Evolutionary conservation across 2,329 filamentous ascomycete species (phyloP).

Genomic region (Orbilia javanica): DNA sequence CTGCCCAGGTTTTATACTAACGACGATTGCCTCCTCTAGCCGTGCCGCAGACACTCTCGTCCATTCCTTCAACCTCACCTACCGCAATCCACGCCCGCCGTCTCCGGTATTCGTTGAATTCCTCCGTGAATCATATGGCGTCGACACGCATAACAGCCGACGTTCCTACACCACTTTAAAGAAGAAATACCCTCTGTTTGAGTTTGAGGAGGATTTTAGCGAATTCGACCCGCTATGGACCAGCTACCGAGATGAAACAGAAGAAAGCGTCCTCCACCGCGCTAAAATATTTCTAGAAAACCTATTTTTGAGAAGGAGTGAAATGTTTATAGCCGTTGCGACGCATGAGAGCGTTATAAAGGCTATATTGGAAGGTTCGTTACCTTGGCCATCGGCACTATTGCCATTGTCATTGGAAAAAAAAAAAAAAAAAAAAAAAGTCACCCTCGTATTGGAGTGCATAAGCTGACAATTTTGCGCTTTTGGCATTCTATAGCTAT

Average conservation of each 20-base stretch:
- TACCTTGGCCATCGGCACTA: neutral
- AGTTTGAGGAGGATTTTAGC: conserved; percentile 53
- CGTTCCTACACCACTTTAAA: conserved; percentile 49
- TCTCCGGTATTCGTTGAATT: conserved; percentile 54
- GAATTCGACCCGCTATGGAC: conserved; percentile 54
- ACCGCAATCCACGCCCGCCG: conserved; percentile 31
- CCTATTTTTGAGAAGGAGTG: conserved; percentile 39
- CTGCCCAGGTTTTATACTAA: neutral
- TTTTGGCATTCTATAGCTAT: conserved; percentile 42
- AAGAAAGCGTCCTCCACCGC: conserved; percentile 40
- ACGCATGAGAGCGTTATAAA: conserved; percentile 53
- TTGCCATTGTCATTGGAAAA: no score
- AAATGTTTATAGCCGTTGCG: conserved; percentile 41
- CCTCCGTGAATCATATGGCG: conserved; percentile 55
- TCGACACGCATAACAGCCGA: conserved; percentile 53
- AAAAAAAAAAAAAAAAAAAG: no score
- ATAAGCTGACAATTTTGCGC: conserved; percentile 26
- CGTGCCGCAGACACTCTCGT: conserved; percentile 54
- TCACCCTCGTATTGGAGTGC: neutral
- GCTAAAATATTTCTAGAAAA: conserved; percentile 57
- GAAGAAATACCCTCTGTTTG: conserved; percentile 52
- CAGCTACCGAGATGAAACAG: conserved; percentile 49
- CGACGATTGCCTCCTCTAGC: neutral
- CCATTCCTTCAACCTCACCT: conserved; percentile 48
- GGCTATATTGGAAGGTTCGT: conserved; percentile 44